Percentiles rank a stretch among this genome's conserved stretches.
phyloP scores from a whole-genome alignment of 768 basidiomycete genomes.

The Pisolithus albus region DNA sequence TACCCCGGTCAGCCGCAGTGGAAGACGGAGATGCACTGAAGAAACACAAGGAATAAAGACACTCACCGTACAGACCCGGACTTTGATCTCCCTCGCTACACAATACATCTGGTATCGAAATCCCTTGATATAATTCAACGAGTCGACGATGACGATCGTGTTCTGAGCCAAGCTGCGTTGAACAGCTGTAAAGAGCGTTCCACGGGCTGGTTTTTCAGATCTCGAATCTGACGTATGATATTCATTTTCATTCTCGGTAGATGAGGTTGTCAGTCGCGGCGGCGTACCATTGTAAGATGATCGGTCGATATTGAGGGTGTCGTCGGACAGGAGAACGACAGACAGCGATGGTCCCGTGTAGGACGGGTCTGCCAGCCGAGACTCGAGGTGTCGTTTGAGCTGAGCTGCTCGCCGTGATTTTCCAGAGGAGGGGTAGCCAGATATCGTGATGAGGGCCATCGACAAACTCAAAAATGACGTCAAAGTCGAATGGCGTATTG shows the following conservation, averaged over 20 bases:
- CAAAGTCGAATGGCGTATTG: too few relatives aligned
- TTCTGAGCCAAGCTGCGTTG: conserved; percentile 66
- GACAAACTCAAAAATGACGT: neutral
- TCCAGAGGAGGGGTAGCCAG: conserved; percentile 83
- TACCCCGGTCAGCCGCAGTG: conserved; percentile 4
- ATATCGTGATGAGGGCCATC: conserved; percentile 91
- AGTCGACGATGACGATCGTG: conserved; percentile 83
- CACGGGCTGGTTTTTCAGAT: conserved; percentile 86
- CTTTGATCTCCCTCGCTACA: conserved; percentile 80
- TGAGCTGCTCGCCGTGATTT: conserved; percentile 71
- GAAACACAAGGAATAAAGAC: neutral
- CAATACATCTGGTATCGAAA: conserved; percentile 98
- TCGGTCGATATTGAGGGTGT: conserved; percentile 55
- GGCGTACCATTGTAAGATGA: conserved; percentile 66
- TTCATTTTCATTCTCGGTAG: neutral
- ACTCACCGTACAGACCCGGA: conserved; percentile 82
- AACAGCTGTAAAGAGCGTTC: conserved; percentile 73
- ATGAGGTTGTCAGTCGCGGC: neutral
- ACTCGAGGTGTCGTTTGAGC: conserved; percentile 52
- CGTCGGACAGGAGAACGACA: conserved; percentile 62
- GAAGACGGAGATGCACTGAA: neutral
- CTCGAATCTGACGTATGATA: conserved; percentile 47
- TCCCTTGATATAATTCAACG: conserved; percentile 96
- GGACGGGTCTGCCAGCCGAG: conserved; percentile 38
- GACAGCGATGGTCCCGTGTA: conserved; percentile 49